Conservation (phyloP, 345 rosid genomes). For the Leavenworthia alabamica region DNA sequence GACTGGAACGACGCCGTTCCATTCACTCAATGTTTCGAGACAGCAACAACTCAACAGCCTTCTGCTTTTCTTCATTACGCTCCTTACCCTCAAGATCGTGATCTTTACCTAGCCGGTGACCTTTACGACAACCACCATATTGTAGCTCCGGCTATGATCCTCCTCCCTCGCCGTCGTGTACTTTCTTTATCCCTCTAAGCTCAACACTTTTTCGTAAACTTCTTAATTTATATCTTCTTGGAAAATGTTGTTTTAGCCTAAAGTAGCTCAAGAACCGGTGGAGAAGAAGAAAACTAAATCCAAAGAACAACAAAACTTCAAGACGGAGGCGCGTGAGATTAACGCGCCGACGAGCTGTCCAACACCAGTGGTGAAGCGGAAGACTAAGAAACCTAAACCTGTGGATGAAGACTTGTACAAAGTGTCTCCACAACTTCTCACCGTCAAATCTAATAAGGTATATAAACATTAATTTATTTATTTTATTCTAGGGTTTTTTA, state of each 20-base stretch:
- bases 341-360: conserved; percentile 24
- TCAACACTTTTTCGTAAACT: background rate
- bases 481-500: background rate
- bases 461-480: background rate
- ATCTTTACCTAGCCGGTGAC: conserved; percentile 86
- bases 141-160: conserved; percentile 83
- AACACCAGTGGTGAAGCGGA: conserved; percentile 21
- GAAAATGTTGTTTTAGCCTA: background rate
- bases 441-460: conserved; percentile 55
- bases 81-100: conserved; percentile 49
- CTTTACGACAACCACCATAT: conserved; percentile 66
- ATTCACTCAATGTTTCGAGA: conserved; percentile 86
- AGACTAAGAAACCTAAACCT: conserved; percentile 49
- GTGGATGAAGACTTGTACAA: conserved; percentile 91
- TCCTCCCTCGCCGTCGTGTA: conserved; percentile 82
- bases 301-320: background rate
- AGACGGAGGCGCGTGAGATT: conserved; percentile 17
- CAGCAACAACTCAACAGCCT: conserved; percentile 61
- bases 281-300: background rate
- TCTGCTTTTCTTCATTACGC: conserved; percentile 67
- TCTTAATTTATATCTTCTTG: background rate
- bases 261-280: conserved; percentile 18
- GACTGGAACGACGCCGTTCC: conserved; percentile 85
- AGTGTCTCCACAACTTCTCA: conserved; percentile 67
- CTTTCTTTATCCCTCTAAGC: background rate